A percentile compares a stretch with the other conserved stretches of the same genome.
Conservation (phyloP, 495 filamentous ascomycete genomes). For the Niebla homalea region DNA sequence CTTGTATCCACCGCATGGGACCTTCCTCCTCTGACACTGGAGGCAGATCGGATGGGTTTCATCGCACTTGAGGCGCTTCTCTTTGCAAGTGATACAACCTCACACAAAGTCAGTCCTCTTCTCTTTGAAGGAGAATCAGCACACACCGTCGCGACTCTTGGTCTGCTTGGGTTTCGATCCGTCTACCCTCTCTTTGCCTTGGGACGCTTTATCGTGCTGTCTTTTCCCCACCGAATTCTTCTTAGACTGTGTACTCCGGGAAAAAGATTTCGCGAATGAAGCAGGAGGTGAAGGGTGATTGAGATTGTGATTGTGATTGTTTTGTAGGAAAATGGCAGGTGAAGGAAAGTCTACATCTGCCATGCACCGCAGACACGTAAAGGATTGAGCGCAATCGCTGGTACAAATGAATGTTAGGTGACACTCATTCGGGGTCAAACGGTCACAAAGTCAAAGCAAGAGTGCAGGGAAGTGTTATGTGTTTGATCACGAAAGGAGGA, state of each 20-base stretch:
- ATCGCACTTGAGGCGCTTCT: constrained; percentile 71
- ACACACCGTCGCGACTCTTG: constrained; percentile 72
- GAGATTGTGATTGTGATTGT: constrained; percentile 26
- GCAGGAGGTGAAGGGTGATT: too few species aligned
- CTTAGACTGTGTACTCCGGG: constrained; percentile 1
- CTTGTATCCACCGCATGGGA: constrained; percentile 65
- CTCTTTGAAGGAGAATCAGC: neutral
- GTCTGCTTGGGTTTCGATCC: constrained; percentile 57
- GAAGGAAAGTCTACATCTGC: constrained; percentile 32
- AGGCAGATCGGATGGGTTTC: constrained; percentile 64
- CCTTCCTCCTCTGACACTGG: constrained; percentile 58
- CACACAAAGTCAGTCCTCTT: constrained; percentile 25
- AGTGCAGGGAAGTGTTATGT: too few species aligned
- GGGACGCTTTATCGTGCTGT: neutral
- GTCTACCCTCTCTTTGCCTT: constrained; percentile 11
- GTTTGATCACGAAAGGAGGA: too few species aligned
- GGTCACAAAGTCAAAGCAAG: too few species aligned
- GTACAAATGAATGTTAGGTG: too few species aligned
- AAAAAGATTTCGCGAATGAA: constrained; percentile 12
- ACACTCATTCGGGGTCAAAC: too few species aligned
- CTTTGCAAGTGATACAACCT: constrained; percentile 76
- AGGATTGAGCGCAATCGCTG: too few species aligned
- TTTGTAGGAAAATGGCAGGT: constrained; percentile 42
- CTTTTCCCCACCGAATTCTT: constrained; percentile 1
- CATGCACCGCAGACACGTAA: constrained; percentile 12